These are phyloP conservation scores for Cutaneotrichosporon daszewskae DNA, from an alignment of 1,284 basidiomycete genomes.

Conservation along the genomic window DNA sequence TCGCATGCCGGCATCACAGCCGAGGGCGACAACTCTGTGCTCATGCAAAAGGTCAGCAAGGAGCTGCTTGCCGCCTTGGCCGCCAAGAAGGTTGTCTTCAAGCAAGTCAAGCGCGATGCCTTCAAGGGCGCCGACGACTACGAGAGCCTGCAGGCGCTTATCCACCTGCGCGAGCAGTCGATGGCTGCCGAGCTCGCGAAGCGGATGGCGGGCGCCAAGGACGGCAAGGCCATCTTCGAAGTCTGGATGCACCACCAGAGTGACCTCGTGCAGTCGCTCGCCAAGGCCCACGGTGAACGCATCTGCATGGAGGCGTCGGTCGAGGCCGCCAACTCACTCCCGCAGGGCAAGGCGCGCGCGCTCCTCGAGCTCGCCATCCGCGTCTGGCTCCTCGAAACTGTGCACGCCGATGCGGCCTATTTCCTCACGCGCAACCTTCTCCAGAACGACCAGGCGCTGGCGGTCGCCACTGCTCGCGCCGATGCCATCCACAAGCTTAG, in stretches of 20 bases:
- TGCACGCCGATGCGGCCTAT: constrained; percentile 12
- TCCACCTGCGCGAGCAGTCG: constrained; percentile 11
- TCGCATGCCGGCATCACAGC: constrained; percentile 16
- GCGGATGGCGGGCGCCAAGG: constrained; percentile 5
- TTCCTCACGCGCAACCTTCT: constrained; percentile 7
- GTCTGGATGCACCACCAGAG: constrained; percentile 15
- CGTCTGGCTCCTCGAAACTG: constrained; percentile 11
- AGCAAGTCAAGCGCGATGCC: neutral
- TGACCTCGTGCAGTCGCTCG: constrained; percentile 6
- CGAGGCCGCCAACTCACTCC: neutral
- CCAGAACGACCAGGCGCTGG: neutral
- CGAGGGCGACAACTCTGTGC: constrained; percentile 16
- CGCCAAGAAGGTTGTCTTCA: constrained; percentile 6
- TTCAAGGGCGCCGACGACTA: neutral
- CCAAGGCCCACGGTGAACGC: constrained; percentile 10
- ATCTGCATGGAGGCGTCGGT: constrained; percentile 12
- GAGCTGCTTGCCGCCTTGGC: constrained; percentile 12
- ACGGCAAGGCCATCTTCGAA: constrained; percentile 12
- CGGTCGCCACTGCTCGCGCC: constrained; percentile 4
- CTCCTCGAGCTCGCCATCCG: constrained; percentile 3
- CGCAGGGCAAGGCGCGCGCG: neutral
- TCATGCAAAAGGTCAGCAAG: constrained; percentile 15
- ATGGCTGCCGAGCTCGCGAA: constrained; percentile 2
- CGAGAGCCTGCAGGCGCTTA: constrained; percentile 1
- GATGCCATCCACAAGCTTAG: constrained; percentile 1